Conservation (phyloP, 1,284 basidiomycete species). For the Amylostereum chailletii region DNA sequence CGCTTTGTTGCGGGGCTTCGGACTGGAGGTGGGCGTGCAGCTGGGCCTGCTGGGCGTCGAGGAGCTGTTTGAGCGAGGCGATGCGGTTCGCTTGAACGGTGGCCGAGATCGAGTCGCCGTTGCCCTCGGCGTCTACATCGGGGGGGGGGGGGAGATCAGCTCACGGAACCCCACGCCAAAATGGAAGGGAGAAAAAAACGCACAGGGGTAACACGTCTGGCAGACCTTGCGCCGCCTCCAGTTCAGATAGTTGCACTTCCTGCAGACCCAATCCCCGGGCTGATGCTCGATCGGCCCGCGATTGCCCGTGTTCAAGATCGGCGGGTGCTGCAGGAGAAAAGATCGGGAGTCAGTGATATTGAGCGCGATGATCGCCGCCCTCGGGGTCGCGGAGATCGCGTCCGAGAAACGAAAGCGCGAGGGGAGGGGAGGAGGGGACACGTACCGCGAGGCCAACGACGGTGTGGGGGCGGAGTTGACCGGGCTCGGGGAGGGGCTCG, state of each 20-base stretch:
- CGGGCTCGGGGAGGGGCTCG: slow-evolving; percentile 66
- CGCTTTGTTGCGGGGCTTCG: slow-evolving; percentile 2
- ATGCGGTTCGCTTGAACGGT: slow-evolving; percentile 79
- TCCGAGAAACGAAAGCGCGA: no score
- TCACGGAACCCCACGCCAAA: not conserved
- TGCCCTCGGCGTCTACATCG: slow-evolving; percentile 65
- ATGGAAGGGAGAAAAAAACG: slow-evolving; percentile 19
- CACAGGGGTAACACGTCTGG: slow-evolving; percentile 81
- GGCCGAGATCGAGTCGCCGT: slow-evolving; percentile 74
- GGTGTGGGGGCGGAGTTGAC: slow-evolving; percentile 60
- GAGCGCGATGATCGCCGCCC: not conserved
- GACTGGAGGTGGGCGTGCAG: slow-evolving; percentile 22
- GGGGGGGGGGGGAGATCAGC: no score
- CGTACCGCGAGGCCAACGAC: slow-evolving; percentile 47
- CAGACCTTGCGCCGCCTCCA: slow-evolving; percentile 83
- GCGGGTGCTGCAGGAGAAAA: slow-evolving; percentile 46
- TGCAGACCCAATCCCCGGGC: slow-evolving; percentile 87
- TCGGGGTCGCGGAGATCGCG: no score
- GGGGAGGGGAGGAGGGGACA: slow-evolving; percentile 4
- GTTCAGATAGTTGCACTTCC: slow-evolving; percentile 77
- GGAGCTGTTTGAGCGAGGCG: slow-evolving; percentile 60
- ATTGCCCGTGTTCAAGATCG: slow-evolving; percentile 85
- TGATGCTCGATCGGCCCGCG: slow-evolving; percentile 79
- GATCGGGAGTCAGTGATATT: slow-evolving; percentile 2
- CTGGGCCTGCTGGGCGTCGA: slow-evolving; percentile 32